Evolutionary conservation across 495 filamentous ascomycete genomes (phyloP).

Genomic region (Chaetomium cochliodes): DNA sequence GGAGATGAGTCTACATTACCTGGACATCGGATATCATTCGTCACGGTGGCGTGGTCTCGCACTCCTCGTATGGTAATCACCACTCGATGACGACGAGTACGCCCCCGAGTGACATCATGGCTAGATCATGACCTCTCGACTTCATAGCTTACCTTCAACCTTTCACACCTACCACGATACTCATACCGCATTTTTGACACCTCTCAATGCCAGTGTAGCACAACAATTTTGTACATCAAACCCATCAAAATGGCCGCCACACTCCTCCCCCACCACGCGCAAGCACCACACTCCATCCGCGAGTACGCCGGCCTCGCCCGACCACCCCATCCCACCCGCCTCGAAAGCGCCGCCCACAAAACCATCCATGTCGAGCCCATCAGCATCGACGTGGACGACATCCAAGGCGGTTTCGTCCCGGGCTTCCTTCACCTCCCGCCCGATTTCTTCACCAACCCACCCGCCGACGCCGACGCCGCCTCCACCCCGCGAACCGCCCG

Average conservation of each 20-base stretch:
- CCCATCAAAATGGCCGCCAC: conserved; percentile 18
- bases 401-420: conserved; percentile 22
- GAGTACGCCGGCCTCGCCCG: conserved; percentile 17
- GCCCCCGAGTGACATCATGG: conserved; percentile 15
- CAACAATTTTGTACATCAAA: background rate
- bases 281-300: conserved; percentile 20
- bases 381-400: conserved; percentile 26
- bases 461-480: background rate
- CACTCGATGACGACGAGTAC: conserved; percentile 11
- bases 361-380: conserved; percentile 15
- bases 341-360: conserved; percentile 18
- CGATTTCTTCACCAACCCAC: conserved; percentile 18
- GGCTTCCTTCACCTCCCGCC: conserved; percentile 31
- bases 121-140: background rate
- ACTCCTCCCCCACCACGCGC: conserved; percentile 7
- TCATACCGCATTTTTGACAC: background rate
- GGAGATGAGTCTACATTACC: too few relatives aligned
- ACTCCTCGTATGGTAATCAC: background rate
- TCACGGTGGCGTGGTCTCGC: background rate
- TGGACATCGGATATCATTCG: background rate
- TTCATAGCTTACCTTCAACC: background rate
- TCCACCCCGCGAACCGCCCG: background rate
- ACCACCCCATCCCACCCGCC: conserved; percentile 25
- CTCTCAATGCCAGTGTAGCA: background rate
- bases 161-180: background rate